phyloP scores from a whole-genome alignment of 2,329 filamentous ascomycete genomes.

The Stachybotrys chlorohalonatus region DNA sequence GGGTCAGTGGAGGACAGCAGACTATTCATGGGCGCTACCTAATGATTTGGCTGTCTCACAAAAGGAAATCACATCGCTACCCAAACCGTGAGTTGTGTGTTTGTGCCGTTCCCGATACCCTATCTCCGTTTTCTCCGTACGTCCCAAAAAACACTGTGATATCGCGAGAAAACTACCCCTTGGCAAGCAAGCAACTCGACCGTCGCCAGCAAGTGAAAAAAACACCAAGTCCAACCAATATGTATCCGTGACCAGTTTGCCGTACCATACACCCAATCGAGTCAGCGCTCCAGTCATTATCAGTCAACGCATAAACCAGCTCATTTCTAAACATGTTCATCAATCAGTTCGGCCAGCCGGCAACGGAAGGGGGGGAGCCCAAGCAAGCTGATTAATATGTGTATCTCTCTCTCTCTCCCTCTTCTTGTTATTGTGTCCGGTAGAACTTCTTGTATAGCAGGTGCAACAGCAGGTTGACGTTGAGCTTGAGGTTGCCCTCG shows the following conservation, averaged over 20 bases:
- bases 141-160: neutral
- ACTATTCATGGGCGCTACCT: neutral
- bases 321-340: neutral
- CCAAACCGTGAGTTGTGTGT: neutral
- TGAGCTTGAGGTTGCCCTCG: constrained; percentile 74
- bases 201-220: neutral
- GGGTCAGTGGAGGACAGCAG: neutral
- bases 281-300: neutral
- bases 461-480: constrained; percentile 95
- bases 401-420: neutral
- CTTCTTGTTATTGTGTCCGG: constrained; percentile 46
- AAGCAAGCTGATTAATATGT: too few relatives aligned
- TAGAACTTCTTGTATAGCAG: constrained; percentile 99
- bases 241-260: neutral
- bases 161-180: neutral
- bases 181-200: neutral
- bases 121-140: neutral
- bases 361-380: neutral
- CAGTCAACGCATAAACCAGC: neutral
- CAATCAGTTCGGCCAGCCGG: neutral
- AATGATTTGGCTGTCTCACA: neutral
- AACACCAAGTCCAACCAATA: neutral
- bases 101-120: neutral
- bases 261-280: neutral
- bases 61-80: neutral